These are phyloP conservation scores for Ophiostoma perfectum DNA, from an alignment of 2,329 filamentous ascomycete genomes.

Conservation along the genomic window DNA sequence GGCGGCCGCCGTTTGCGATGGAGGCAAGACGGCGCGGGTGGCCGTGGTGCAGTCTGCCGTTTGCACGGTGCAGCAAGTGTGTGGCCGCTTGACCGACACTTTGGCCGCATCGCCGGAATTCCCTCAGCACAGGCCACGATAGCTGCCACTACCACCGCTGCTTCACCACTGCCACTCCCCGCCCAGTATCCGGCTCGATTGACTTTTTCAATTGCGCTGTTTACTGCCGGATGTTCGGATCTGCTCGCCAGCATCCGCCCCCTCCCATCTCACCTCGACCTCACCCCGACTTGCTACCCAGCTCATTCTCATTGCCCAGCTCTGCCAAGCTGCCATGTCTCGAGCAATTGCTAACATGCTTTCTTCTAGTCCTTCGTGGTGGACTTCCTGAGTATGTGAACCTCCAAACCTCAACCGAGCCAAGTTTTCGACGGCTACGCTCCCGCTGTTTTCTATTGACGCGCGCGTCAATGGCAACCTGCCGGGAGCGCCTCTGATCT, in stretches of 20 bases:
- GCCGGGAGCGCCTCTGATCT: not conserved
- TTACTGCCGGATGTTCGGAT: not conserved
- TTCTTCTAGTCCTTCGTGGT: conserved; percentile 77
- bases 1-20: no score
- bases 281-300: not conserved
- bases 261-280: not conserved
- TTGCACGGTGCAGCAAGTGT: not conserved
- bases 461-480: not conserved
- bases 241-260: not conserved
- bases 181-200: not conserved
- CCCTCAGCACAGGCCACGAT: conserved; percentile 26
- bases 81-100: conserved; percentile 18
- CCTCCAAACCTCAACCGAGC: conserved; percentile 22
- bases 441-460: not conserved
- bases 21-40: no score
- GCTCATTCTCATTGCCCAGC: not conserved
- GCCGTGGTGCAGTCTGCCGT: not conserved
- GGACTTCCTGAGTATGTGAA: conserved; percentile 94
- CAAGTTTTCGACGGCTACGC: not conserved
- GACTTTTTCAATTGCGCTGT: conserved; percentile 16
- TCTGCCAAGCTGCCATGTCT: not conserved
- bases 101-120: conserved; percentile 26
- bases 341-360: conserved; percentile 34
- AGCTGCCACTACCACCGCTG: not conserved
- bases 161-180: not conserved